Conservation (phyloP, 352 stramenopile genomes). For the Globisporangium apiculatum region DNA sequence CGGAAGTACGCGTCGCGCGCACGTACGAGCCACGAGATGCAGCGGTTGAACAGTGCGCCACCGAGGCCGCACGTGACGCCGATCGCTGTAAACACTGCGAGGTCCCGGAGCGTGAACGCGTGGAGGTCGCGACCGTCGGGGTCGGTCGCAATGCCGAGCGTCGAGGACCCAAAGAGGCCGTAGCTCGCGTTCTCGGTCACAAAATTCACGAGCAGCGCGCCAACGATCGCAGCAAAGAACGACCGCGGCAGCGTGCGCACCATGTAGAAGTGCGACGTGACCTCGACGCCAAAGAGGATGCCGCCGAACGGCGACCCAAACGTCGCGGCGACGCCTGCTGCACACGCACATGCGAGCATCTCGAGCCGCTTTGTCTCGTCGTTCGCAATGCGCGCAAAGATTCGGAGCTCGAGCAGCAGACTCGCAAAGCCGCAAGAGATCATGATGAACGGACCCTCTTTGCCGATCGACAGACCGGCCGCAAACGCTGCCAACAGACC, state of each 20-base stretch:
- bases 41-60: slow-evolving; percentile 64
- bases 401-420: slow-evolving; percentile 60
- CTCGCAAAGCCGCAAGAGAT: slow-evolving; percentile 80
- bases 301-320: slow-evolving; percentile 82
- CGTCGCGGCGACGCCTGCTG: slow-evolving; percentile 77
- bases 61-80: slow-evolving; percentile 62
- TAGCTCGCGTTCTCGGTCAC: slow-evolving; percentile 54
- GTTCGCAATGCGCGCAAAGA: slow-evolving; percentile 68
- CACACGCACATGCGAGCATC: slow-evolving; percentile 77
- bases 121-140: slow-evolving; percentile 28
- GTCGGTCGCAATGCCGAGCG: slow-evolving; percentile 38
- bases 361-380: slow-evolving; percentile 76
- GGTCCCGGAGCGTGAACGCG: slow-evolving; percentile 42
- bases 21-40: slow-evolving; percentile 56
- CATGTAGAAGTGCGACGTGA: slow-evolving; percentile 82
- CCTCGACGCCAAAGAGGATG: slow-evolving; percentile 82
- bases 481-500: slow-evolving; percentile 52
- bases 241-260: slow-evolving; percentile 70
- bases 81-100: slow-evolving; percentile 56
- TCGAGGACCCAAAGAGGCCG: slow-evolving; percentile 59
- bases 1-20: slow-evolving; percentile 45
- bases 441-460: slow-evolving; percentile 87
- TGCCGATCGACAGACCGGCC: slow-evolving; percentile 71
- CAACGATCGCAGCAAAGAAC: slow-evolving; percentile 79
- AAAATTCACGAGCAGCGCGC: slow-evolving; percentile 56